Evolutionary conservation across 2,329 filamentous ascomycete species (phyloP).

Genomic region (Alternaria alternata): DNA sequence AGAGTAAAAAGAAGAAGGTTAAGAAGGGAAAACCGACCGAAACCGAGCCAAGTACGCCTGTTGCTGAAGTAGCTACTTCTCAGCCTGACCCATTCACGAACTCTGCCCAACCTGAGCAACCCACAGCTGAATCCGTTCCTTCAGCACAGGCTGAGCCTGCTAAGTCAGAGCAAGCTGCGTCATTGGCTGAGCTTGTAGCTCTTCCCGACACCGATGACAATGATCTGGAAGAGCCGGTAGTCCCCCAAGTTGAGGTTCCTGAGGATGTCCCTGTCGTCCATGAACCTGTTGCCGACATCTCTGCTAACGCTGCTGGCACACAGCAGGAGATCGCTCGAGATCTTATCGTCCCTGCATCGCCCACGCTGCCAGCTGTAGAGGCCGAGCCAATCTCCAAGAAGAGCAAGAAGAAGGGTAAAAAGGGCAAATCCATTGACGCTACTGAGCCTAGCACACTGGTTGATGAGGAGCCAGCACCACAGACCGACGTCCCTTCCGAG

Average conservation of each 20-base stretch:
- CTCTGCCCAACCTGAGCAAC: background rate
- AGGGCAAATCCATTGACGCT: constrained; percentile 22
- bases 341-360: background rate
- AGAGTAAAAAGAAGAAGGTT: constrained; percentile 52
- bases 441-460: constrained; percentile 19
- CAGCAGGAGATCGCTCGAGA: constrained; percentile 19
- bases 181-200: constrained; percentile 7
- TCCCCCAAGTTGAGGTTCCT: background rate
- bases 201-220: constrained; percentile 1
- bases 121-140: constrained; percentile 1
- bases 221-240: background rate
- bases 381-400: constrained; percentile 26
- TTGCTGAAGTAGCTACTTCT: constrained; percentile 10
- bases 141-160: background rate
- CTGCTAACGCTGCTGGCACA: background rate
- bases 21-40: constrained; percentile 22
- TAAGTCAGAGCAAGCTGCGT: background rate
- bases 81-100: background rate
- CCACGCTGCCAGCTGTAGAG: constrained; percentile 7
- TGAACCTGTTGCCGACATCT: background rate
- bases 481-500: constrained; percentile 11
- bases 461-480: constrained; percentile 12
- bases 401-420: constrained; percentile 37
- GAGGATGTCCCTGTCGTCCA: background rate
- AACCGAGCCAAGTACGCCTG: constrained; percentile 17